Evolutionary conservation across 2,329 filamentous ascomycete species (phyloP), one percentile per base, ranked within the genome.

Genomic region (Beauveria pseudobassiana): DNA sequence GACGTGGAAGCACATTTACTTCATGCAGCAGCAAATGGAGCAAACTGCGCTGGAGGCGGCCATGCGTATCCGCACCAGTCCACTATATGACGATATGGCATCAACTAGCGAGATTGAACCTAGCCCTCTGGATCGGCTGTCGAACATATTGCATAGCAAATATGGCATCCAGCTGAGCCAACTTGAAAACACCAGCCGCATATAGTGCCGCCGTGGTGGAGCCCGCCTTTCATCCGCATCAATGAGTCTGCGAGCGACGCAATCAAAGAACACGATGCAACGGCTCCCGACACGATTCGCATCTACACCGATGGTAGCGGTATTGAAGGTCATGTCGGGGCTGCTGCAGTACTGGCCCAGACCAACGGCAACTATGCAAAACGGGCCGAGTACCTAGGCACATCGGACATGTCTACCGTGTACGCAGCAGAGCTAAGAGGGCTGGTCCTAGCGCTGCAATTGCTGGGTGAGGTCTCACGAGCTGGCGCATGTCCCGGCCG

Each of bases 351-450:
- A 50, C 63, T 45, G 46, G 55, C 65, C 12, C 63, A 59, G 45
- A 42, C 58, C 22, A 63, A 26, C 4, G 4, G 26, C 4, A 26
- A 26, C 3, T 26, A 26, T 26, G 6, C 6, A 4, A 26, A 5
- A 5, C 1, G 6, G 3, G 26, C 3, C 6, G 6, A 66, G 64
- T 69, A 71, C 56, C 70, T 71, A 62, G 68, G 67, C 58, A 67
- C 34, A 63, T 62, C 65, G 24, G 63, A 55, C 49, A 68, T 64
- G 40, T 70, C 67, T 42, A 71, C 68, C 4, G 66, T 71, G 20
- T 72, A 71, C 59, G 66, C 67, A 63, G 69, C 66, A 43, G 69
- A 72, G 54, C 67, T 71, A 18, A 63, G 52, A 61, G 69, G 68
- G 20, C 61, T 73, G 2, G 64, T 63, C 22, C 64, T 71, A 22